phyloP scores from a whole-genome alignment of 148 eudicot species.

The Silene uniflora region DNA sequence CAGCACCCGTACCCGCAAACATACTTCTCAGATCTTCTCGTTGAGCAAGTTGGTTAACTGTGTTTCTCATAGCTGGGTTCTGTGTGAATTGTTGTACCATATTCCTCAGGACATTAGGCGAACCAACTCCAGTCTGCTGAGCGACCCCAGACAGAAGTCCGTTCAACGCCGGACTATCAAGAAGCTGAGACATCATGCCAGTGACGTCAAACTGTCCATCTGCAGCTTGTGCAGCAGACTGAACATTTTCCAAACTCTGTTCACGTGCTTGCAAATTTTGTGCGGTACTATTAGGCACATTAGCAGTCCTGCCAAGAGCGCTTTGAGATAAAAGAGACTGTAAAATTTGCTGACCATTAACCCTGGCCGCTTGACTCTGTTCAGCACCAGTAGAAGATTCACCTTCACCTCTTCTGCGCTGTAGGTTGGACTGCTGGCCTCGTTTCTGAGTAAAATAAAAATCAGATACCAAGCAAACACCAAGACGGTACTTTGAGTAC shows the following conservation, averaged over 20 bases:
- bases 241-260: constrained; percentile 21
- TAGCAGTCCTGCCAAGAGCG: constrained; percentile 26
- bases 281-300: constrained; percentile 19
- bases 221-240: constrained; percentile 30
- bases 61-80: constrained; percentile 76
- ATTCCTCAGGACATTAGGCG: constrained; percentile 72
- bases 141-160: constrained; percentile 80
- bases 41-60: constrained; percentile 87
- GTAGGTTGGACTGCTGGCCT: constrained; percentile 40
- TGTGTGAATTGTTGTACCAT: constrained; percentile 82
- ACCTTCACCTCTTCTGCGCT: constrained; percentile 35
- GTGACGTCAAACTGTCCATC: constrained; percentile 49
- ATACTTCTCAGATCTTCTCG: constrained; percentile 61
- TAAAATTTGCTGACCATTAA: constrained; percentile 53
- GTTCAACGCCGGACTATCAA: constrained; percentile 67
- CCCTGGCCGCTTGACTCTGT: constrained; percentile 40
- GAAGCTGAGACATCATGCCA: constrained; percentile 68
- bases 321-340: constrained; percentile 65
- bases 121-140: constrained; percentile 78
- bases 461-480: background rate
- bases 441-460: constrained; percentile 40
- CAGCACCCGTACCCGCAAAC: constrained; percentile 53
- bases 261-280: constrained; percentile 30
- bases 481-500: background rate
- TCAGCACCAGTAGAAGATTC: constrained; percentile 30